Evolutionary conservation across 768 basidiomycete genomes (phyloP).

Genomic region (Russula virescens): DNA sequence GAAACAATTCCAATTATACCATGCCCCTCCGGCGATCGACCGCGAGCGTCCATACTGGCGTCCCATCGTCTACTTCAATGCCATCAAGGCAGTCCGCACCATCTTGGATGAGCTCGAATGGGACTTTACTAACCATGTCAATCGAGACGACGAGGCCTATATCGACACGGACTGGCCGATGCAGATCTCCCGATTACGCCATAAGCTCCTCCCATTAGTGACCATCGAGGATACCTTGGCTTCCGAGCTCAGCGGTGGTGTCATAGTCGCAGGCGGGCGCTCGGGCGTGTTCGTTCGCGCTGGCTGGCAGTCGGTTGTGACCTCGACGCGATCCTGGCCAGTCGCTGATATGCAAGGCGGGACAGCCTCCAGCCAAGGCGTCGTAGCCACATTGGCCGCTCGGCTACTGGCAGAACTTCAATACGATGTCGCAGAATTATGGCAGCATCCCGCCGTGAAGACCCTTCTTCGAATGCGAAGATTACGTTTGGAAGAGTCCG

Average conservation of each 20-base stretch:
- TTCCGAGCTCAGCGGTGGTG: constrained; percentile 60
- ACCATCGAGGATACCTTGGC: constrained; percentile 63
- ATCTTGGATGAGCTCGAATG: constrained; percentile 29
- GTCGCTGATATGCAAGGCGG: constrained; percentile 33
- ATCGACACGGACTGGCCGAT: constrained; percentile 31
- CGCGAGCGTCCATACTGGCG: constrained; percentile 39
- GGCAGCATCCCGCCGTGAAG: constrained; percentile 64
- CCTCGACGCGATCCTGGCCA: constrained; percentile 40
- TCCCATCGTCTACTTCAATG: constrained; percentile 42
- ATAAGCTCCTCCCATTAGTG: constrained; percentile 55
- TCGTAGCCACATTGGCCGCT: constrained; percentile 49
- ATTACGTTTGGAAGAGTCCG: constrained; percentile 69
- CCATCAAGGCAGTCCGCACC: constrained; percentile 35
- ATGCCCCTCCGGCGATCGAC: constrained; percentile 45
- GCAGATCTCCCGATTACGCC: constrained; percentile 49
- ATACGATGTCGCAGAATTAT: constrained; percentile 55
- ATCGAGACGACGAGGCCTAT: constrained; percentile 18
- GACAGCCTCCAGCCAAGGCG: constrained; percentile 29
- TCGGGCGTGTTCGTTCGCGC: constrained; percentile 61
- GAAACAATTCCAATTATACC: constrained; percentile 80
- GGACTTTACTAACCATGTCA: constrained; percentile 22
- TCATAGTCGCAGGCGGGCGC: constrained; percentile 54
- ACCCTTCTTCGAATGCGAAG: constrained; percentile 50
- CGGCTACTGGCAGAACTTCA: constrained; percentile 45
- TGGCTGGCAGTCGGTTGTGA: constrained; percentile 64